phyloP scores from a whole-genome alignment of 352 stramenopile genomes.

The Ophiocytium majus region DNA sequence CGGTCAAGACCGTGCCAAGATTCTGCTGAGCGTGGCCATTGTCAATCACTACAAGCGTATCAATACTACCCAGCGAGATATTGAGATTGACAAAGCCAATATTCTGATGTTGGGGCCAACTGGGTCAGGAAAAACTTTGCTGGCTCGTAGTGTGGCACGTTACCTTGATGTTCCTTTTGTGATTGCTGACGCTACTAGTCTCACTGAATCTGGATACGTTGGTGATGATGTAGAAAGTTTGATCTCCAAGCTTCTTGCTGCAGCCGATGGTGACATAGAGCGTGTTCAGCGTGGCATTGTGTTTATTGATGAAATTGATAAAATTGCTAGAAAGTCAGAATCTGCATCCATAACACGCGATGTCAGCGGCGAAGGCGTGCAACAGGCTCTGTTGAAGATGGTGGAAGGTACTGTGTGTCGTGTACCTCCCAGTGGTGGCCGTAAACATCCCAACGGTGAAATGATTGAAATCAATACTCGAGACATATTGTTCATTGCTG shows the following conservation, averaged over 20 bases:
- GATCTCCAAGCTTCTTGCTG: constrained; percentile 92
- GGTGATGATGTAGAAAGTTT: constrained; percentile 95
- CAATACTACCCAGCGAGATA: no score
- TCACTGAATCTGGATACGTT: constrained; percentile 95
- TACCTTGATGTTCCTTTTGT: constrained; percentile 92
- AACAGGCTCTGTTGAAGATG: constrained; percentile 97
- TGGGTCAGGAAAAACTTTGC: no score
- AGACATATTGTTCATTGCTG: constrained; percentile 97
- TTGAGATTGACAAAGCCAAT: no score
- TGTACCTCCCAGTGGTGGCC: constrained; percentile 88
- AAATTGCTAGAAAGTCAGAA: constrained; percentile 66
- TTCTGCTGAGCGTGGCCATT: no score
- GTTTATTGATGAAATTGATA: constrained; percentile 98
- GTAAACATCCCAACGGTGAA: constrained; percentile 91
- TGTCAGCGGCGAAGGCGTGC: constrained; percentile 95
- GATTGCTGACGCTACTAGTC: constrained; percentile 90
- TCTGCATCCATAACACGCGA: constrained; percentile 87
- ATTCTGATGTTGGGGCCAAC: no score
- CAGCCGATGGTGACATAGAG: constrained; percentile 89
- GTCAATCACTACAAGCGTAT: no score
- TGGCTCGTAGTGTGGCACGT: constrained; percentile 87
- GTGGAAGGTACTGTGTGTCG: constrained; percentile 92
- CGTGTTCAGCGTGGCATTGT: constrained; percentile 90
- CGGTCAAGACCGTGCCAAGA: no score
- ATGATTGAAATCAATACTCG: constrained; percentile 96